Conservation (phyloP, 306 rosid species). For the Glycyrrhiza uralensis region DNA sequence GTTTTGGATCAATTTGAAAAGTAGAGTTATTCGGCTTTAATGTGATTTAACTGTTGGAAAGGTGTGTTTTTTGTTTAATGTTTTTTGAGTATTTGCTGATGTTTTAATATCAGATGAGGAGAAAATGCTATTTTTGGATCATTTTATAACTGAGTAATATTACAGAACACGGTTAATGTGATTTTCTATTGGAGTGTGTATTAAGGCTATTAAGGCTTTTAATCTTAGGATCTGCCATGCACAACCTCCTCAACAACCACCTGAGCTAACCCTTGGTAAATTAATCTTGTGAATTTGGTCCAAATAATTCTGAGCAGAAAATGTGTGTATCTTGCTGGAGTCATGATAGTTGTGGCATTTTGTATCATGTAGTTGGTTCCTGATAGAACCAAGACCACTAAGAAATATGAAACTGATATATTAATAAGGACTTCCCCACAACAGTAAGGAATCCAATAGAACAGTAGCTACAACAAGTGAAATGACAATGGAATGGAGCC, state of each 20-base stretch:
- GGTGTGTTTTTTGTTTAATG: neutral
- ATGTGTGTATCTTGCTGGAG: neutral
- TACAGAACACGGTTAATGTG: neutral
- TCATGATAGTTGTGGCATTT: neutral
- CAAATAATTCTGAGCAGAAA: neutral
- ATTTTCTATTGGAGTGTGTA: conserved; percentile 10
- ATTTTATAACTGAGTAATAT: neutral
- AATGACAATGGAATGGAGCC: too few relatives aligned
- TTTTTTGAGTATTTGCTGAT: conserved; percentile 8
- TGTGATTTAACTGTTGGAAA: conserved; percentile 8
- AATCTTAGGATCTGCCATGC: neutral
- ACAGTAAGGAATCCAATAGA: too few relatives aligned
- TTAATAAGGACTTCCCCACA: too few relatives aligned
- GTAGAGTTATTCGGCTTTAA: neutral
- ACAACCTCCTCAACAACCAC: neutral
- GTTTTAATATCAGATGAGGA: neutral
- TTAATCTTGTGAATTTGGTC: conserved; percentile 1
- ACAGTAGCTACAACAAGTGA: too few relatives aligned
- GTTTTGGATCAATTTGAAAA: conserved; percentile 19
- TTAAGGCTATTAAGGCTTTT: neutral
- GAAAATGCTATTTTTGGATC: neutral
- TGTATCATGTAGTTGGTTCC: neutral
- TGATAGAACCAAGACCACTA: too few relatives aligned
- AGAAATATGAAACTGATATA: too few relatives aligned
- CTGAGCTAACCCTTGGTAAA: neutral